A percentile compares a stretch with the other conserved stretches of the same genome.
Conservation (phyloP, 2,329 filamentous ascomycete genomes). For the Aspergillus fijiensis region DNA sequence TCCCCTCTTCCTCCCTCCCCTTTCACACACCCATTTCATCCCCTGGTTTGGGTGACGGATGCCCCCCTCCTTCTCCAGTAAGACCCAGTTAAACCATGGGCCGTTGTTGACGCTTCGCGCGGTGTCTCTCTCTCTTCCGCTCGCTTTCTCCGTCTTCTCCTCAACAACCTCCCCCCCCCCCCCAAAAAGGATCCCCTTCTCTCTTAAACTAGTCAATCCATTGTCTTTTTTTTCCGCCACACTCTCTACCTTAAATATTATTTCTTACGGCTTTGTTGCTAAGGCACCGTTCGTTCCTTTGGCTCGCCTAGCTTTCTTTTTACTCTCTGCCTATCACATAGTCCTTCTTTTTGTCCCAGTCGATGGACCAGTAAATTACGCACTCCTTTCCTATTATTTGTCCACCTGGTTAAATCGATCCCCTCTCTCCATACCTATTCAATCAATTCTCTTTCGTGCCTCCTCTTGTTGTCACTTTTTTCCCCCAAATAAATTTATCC, state of each 20-base stretch:
- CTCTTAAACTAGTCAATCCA: neutral
- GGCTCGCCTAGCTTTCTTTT: conserved; percentile 5
- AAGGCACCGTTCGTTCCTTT: conserved; percentile 24
- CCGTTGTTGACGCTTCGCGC: conserved; percentile 15
- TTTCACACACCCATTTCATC: too few species aligned
- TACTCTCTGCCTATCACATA: conserved; percentile 24
- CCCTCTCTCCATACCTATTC: neutral
- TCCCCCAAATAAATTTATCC: conserved; percentile 8
- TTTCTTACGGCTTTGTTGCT: conserved; percentile 18
- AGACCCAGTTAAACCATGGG: conserved; percentile 16
- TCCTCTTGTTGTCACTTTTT: conserved; percentile 3
- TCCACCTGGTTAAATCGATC: conserved; percentile 7
- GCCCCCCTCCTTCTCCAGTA: neutral
- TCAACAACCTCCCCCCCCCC: conserved; percentile 1
- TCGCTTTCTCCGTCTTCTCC: conserved; percentile 6
- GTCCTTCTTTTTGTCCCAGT: conserved; percentile 10
- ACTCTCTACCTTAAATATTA: conserved; percentile 9
- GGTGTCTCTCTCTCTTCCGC: conserved; percentile 16
- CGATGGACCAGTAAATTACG: conserved; percentile 9
- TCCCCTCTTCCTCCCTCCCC: conserved; percentile 9
- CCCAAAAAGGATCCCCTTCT: neutral
- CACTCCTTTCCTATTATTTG: conserved; percentile 11
- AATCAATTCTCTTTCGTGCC: neutral
- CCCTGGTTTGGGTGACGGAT: conserved; percentile 8
- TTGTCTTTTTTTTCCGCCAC: neutral